Evolutionary conservation across 768 basidiomycete species (phyloP).

Genomic region (Wakefieldia striispora): DNA sequence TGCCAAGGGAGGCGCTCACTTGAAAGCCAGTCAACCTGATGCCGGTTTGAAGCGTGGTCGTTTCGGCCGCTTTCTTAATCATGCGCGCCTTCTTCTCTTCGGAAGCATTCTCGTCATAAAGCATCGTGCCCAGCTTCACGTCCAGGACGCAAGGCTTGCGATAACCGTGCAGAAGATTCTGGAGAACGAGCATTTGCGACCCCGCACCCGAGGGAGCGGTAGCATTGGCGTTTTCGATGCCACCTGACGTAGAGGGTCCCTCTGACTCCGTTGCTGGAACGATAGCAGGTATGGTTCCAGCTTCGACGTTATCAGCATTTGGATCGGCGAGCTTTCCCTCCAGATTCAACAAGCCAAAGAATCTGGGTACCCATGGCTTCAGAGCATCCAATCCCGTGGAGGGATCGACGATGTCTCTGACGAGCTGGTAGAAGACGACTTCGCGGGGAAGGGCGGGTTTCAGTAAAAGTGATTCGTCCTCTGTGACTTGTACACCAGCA

Average conservation of each 20-base stretch:
- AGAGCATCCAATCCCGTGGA: constrained; percentile 29
- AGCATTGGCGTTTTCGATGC: not conserved
- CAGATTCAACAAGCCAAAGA: constrained; percentile 76
- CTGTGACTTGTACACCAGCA: constrained; percentile 63
- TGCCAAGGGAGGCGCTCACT: constrained; percentile 44
- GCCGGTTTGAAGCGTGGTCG: constrained; percentile 77
- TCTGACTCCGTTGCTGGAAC: constrained; percentile 34
- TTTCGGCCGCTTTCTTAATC: constrained; percentile 62
- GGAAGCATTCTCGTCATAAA: constrained; percentile 69
- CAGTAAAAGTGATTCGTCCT: constrained; percentile 76
- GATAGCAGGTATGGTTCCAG: constrained; percentile 17
- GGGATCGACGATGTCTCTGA: constrained; percentile 35
- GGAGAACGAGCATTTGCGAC: constrained; percentile 74
- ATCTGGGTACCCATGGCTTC: constrained; percentile 65
- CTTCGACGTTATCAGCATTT: constrained; percentile 2
- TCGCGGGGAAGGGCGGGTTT: constrained; percentile 70
- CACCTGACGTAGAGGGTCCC: constrained; percentile 40
- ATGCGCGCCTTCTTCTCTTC: constrained; percentile 79
- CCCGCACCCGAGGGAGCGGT: not conserved
- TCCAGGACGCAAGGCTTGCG: constrained; percentile 84
- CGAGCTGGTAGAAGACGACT: constrained; percentile 64
- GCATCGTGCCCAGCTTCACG: constrained; percentile 86
- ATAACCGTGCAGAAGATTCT: constrained; percentile 78
- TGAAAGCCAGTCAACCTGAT: constrained; percentile 88
- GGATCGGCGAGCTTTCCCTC: constrained; percentile 43